These are phyloP conservation scores for Conticribra weissflogii DNA, from an alignment of 108 stramenopile genomes.

Conservation along the genomic window DNA sequence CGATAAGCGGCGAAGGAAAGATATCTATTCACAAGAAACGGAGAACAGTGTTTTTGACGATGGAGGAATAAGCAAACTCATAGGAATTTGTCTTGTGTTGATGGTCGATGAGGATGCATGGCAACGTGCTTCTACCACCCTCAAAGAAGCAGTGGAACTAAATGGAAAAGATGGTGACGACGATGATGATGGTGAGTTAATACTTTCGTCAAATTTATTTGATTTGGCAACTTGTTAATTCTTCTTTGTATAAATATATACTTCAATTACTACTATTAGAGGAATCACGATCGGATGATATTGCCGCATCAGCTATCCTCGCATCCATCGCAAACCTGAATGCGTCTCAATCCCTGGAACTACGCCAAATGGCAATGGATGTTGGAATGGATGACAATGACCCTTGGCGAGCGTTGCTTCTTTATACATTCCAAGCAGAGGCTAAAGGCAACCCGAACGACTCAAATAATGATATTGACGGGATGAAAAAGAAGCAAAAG, in stretches of 20 bases:
- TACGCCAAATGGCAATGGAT: conserved; percentile 13
- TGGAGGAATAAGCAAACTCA: conserved; percentile 28
- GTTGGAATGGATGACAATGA: conserved; percentile 21
- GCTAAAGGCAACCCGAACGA: neutral
- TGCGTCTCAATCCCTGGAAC: conserved; percentile 1
- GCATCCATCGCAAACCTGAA: conserved; percentile 6
- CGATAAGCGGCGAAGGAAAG: neutral
- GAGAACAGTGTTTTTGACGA: conserved; percentile 22
- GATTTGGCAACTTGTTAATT: neutral
- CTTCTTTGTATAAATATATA: neutral
- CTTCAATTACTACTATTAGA: too few relatives aligned
- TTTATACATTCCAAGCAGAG: neutral
- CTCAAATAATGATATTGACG: neutral
- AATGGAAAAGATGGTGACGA: neutral
- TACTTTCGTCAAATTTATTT: neutral
- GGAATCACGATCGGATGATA: conserved; percentile 29
- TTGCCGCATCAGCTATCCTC: conserved; percentile 20
- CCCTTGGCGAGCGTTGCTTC: conserved; percentile 36
- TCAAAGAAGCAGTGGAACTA: neutral
- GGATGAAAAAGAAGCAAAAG: neutral
- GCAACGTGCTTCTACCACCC: conserved; percentile 15
- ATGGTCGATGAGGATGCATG: conserved; percentile 18
- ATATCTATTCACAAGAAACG: neutral
- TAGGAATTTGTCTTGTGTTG: conserved; percentile 29
- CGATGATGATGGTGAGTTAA: conserved; percentile 2